These are phyloP conservation scores for Hypholoma sublateritium DNA, from an alignment of 768 basidiomycete species.

Conservation along the genomic window DNA sequence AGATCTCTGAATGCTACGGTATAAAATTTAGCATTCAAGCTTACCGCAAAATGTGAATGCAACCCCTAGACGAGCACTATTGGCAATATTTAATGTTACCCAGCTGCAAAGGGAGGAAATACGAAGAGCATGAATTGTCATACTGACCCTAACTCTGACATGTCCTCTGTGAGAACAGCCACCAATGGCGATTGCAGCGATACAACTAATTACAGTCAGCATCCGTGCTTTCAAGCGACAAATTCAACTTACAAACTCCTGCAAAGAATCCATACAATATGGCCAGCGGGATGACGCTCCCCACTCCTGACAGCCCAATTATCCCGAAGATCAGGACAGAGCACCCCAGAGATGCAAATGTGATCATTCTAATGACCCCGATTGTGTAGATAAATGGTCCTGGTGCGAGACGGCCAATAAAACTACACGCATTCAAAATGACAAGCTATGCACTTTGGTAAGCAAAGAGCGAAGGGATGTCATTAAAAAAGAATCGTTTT, in stretches of 20 bases:
- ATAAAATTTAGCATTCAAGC: not conserved
- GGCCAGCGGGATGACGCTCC: not conserved
- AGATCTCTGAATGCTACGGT: not conserved
- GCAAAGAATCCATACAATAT: constrained; percentile 6
- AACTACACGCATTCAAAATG: constrained; percentile 4
- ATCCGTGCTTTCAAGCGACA: not conserved
- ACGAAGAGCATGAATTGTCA: not conserved
- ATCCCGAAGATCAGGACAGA: constrained; percentile 6
- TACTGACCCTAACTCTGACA: constrained; percentile 1
- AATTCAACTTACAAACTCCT: constrained; percentile 3
- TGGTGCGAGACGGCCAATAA: constrained; percentile 6
- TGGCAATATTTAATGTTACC: not conserved
- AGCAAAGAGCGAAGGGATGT: not conserved
- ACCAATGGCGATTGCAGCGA: constrained; percentile 4
- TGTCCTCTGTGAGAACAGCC: constrained; percentile 2
- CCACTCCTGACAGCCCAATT: constrained; percentile 1
- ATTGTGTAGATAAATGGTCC: not conserved
- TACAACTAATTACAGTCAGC: not conserved
- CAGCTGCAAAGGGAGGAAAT: not conserved
- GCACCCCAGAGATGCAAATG: not conserved
- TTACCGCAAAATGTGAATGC: constrained; percentile 1
- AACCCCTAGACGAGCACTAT: constrained; percentile 2
- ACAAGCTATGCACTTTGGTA: not conserved
- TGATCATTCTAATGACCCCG: constrained; percentile 5
- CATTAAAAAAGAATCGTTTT: not conserved